Conservation (phyloP, 495 filamentous ascomycete species). For the Aspergillus ostianus region DNA sequence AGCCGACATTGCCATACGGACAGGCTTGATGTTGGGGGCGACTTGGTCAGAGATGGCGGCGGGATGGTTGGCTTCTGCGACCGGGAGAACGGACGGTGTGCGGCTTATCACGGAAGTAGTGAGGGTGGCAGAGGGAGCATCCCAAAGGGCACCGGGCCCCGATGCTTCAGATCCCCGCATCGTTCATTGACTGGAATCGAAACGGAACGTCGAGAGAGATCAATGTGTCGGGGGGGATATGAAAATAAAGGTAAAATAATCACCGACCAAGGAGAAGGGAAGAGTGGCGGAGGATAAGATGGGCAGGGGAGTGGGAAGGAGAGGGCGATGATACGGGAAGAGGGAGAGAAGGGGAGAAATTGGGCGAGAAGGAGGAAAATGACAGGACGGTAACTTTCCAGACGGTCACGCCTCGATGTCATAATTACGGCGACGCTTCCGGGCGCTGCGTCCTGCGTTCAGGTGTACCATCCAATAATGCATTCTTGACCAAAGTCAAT, state of each 20-base stretch:
- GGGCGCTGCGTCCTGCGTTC: slow-evolving; percentile 22
- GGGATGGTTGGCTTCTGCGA: slow-evolving; percentile 20
- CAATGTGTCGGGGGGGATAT: not conserved
- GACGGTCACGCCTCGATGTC: not conserved
- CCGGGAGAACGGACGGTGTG: slow-evolving; percentile 35
- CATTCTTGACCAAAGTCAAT: not conserved
- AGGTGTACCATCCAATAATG: not conserved
- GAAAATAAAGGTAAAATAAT: not conserved
- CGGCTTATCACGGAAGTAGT: slow-evolving; percentile 30
- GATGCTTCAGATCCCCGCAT: slow-evolving; percentile 48
- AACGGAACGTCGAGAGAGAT: slow-evolving; percentile 4
- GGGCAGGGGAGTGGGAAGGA: slow-evolving; percentile 8
- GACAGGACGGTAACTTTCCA: slow-evolving; percentile 10
- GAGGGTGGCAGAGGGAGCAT: slow-evolving; percentile 39
- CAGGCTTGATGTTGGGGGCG: slow-evolving; percentile 30
- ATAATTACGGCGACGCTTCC: slow-evolving; percentile 30
- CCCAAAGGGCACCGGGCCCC: slow-evolving; percentile 39
- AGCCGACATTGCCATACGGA: slow-evolving; percentile 29
- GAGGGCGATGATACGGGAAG: slow-evolving; percentile 4
- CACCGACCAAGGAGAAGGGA: not conserved
- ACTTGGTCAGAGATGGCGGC: slow-evolving; percentile 14
- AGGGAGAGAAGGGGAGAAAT: slow-evolving; percentile 13
- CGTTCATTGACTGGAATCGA: slow-evolving; percentile 38
- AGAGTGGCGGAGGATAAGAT: not conserved
- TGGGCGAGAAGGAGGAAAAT: slow-evolving; percentile 12